Evolutionary conservation across 768 basidiomycete species (phyloP).

Genomic region (Paxillus involutus): DNA sequence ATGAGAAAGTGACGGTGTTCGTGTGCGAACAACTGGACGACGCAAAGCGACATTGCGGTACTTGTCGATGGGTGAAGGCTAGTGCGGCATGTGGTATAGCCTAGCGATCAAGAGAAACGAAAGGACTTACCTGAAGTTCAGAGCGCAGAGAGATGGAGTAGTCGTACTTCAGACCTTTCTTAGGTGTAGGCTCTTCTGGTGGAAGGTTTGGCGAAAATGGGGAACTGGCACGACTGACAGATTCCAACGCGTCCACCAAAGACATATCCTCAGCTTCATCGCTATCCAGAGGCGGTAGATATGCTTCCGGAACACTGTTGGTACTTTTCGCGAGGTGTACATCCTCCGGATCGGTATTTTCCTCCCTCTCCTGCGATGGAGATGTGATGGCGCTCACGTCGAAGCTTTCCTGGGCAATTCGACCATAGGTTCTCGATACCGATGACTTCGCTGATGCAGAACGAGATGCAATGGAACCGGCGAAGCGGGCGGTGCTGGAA

Average conservation of each 20-base stretch:
- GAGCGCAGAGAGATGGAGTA: slow-evolving; percentile 61
- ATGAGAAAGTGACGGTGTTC: slow-evolving; percentile 67
- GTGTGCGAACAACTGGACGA: slow-evolving; percentile 47
- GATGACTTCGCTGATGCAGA: slow-evolving; percentile 34
- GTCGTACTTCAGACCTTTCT: slow-evolving; percentile 44
- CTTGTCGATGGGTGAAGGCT: slow-evolving; percentile 64
- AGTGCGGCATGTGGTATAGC: neutral
- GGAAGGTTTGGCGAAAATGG: slow-evolving; percentile 40
- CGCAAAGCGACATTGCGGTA: slow-evolving; percentile 64
- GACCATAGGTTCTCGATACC: slow-evolving; percentile 35
- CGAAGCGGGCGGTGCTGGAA: slow-evolving; percentile 49
- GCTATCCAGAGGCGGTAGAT: slow-evolving; percentile 49
- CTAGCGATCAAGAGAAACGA: neutral
- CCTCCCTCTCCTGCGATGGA: slow-evolving; percentile 38
- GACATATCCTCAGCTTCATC: slow-evolving; percentile 46
- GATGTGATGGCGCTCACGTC: slow-evolving; percentile 61
- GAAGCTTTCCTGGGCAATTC: slow-evolving; percentile 48
- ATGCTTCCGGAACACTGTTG: slow-evolving; percentile 53
- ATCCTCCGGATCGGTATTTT: slow-evolving; percentile 37
- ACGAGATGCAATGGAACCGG: slow-evolving; percentile 50
- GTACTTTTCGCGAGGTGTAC: slow-evolving; percentile 42
- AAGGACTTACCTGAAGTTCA: slow-evolving; percentile 53
- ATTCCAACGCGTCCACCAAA: slow-evolving; percentile 55
- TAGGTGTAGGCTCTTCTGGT: slow-evolving; percentile 41
- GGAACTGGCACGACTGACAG: slow-evolving; percentile 55